Base-by-base conservation (phyloP, 129 eudicot genomes). In the Lactuca sativa region DNA sequence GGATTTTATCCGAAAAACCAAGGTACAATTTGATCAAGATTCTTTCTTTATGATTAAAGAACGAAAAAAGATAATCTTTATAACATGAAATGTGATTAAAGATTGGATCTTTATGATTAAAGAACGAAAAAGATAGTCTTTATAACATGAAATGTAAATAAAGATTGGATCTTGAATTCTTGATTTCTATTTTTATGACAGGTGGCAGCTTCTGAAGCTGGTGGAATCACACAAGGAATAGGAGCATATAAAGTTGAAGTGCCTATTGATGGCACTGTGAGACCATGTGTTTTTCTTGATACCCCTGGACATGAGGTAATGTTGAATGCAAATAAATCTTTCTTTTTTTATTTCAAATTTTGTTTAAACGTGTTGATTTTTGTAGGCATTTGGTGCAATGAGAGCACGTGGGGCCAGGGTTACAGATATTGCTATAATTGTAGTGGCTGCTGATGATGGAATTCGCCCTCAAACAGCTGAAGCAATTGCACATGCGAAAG, bases 341-440 rank as follows among this genome's bases (percentile, higher is more conserved):
- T 18, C 15, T 54, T 7, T 51, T 47, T 43, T 53, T 13, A 40
- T 67, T 7, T 47, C n/a, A 49, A 6, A 59, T 16, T 49, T 34
- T 9, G 33, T 58, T 21, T 47, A 64, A 41, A 16, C 40, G 38
- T 59, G 16, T 64, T 15, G 21, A 43, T 59, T 74, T 21, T 17
- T 82, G 51, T 76, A 93, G 97, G 99, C 99, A 52, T 93, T 93
- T 85, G 99, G 99, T 76, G 95, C 99, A 51, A 93, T 93, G 97
- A 90, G 99, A 81, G 99, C 99, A 64, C 99, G 99, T 63, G 99
- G 99, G 74, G 95, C 99, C 3, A 78, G 97, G 71, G 99, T 93
- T 43, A 93, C 99, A 62, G 99, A 93, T 80, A 93, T 93, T 82
- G 99, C 89, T 78, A 82, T 93, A 69, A 85, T 93, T 77, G 99